Base-by-base conservation (phyloP, 306 rosid genomes). In the Fagus crenata region DNA sequence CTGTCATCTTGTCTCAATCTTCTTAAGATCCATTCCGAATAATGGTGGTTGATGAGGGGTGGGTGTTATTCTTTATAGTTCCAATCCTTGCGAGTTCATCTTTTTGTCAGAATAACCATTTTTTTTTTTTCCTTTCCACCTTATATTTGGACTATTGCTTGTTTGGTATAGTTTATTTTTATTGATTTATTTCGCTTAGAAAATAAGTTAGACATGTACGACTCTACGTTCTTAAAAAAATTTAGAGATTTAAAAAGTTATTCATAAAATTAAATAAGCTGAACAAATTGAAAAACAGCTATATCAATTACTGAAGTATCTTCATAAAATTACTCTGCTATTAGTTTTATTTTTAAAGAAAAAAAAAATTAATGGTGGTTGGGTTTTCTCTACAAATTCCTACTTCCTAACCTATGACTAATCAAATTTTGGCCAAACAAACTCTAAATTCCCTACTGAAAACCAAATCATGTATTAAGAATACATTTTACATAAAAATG, bases 371-470 rank as follows among this genome's bases (percentile, higher is more conserved):
- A 39, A 69, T 61, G 61, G 73, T 69, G 59, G 74, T 71, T 81
- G 49, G 87, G 84, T 78, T 80, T 12, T 35, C 31, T 12, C 42
- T 35, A 79, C 56, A 64, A 60, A 55, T 61, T 69, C 71, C 72
- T 49, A 68, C 49, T 36, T 60, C 81, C 77, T 78, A 88, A 83
- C 82, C 84, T 90, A 86, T 80, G 89, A 82, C 90, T 84, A 67
- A 81, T 89, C 87, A 86, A 84, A 82, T 84, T 87, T 49, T 77
- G 53, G 82, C 65, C 37, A 35, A 74, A 74, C 59, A 49, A 81
- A 63, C 71, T 59, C 74, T 79, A 43, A 75, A 74, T 71, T 75
- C 61, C 31, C 55, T 54, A 42, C 75, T 65, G 40, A 69, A 78
- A 77, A 80, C 51, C 74, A 83, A 85, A 84, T 87, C 79, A 81